phyloP scores from a whole-genome alignment of 1,284 basidiomycete genomes.

The Ceratobasidium sp. region DNA sequence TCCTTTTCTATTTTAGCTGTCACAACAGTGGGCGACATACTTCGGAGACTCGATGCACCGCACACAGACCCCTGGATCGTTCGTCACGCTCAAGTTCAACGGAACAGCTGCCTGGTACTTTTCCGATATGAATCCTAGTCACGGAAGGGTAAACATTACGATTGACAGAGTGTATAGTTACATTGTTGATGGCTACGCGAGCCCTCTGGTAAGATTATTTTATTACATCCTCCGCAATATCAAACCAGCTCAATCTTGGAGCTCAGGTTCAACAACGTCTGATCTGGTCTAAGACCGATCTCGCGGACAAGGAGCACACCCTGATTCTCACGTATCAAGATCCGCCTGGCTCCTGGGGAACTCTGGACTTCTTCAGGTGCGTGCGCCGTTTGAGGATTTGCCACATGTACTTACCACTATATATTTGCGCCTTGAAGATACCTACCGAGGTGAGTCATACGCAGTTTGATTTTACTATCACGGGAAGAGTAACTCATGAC shows the following conservation, averaged over 20 bases:
- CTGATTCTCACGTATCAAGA: constrained; percentile 1
- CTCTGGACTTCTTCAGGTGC: constrained; percentile 21
- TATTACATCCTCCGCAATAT: too few relatives aligned
- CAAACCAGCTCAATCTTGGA: background rate
- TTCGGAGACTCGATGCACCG: constrained; percentile 17
- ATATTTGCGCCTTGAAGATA: background rate
- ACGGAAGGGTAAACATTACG: constrained; percentile 11
- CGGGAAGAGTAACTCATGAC: too few relatives aligned
- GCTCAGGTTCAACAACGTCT: constrained; percentile 7
- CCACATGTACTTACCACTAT: background rate
- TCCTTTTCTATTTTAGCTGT: background rate
- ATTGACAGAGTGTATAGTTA: background rate
- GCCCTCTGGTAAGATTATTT: background rate
- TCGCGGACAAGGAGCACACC: constrained; percentile 10
- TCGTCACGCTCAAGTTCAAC: constrained; percentile 15
- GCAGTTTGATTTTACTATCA: too few relatives aligned
- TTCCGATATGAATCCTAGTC: background rate
- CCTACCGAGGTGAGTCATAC: constrained; percentile 9
- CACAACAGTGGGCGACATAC: constrained; percentile 1
- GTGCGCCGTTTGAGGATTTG: background rate
- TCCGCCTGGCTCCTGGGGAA: background rate
- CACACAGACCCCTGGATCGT: background rate
- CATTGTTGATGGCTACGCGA: constrained; percentile 3
- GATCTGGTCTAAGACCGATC: constrained; percentile 1
- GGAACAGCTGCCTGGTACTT: constrained; percentile 25